Evolutionary conservation across 441 rosid species (phyloP), one percentile per base, ranked within the genome.

Genomic region (Melastoma candidum): DNA sequence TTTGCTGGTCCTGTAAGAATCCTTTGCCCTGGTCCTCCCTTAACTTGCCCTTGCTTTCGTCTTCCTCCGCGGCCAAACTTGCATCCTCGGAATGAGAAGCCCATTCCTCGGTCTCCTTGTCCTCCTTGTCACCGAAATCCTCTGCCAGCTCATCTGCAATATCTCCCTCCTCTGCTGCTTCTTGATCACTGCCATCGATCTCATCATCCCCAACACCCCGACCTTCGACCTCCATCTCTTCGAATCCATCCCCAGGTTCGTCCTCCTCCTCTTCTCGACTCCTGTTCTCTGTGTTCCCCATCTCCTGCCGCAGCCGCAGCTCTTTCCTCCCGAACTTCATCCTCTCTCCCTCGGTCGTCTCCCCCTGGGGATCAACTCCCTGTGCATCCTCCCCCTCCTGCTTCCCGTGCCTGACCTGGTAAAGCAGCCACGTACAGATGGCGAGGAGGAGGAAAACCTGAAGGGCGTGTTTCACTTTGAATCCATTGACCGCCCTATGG

Each of bases 321-420:
- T 78, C 81, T 70, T 82, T 87, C 66, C 96, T 69, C 63, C 86
- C 77, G 13, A 72, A 57, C 58, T 66, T 72, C 58, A 44, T 25
- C 48, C 68, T 64, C 47, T 72, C 70, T 47, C 25, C 41, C 41
- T 36, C 70, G 24, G 12, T 60, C 52, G 51, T 67, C 3, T 65
- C 52, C 17, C 41, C 49, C 59, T 74, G 59, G 2, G 49, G 63
- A 53, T 77, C 88, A 17, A 70, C 73, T 65, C 72, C 87, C 47
- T 76, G 74, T 17, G 80, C 64, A 48, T 84, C 96, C 71, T 76
- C 77, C 66, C 79, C 85, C 78, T 80, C 85, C 54, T 83, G 94
- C 63, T 83, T 85, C 48, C 95, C 85, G 60, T 74, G 83, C 84
- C 89, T 93, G 13, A 86, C 90, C 74, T 88, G 97, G 66, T 82